Base-by-base conservation (phyloP, 2,329 filamentous ascomycete genomes). In the Xylaria sp. region DNA sequence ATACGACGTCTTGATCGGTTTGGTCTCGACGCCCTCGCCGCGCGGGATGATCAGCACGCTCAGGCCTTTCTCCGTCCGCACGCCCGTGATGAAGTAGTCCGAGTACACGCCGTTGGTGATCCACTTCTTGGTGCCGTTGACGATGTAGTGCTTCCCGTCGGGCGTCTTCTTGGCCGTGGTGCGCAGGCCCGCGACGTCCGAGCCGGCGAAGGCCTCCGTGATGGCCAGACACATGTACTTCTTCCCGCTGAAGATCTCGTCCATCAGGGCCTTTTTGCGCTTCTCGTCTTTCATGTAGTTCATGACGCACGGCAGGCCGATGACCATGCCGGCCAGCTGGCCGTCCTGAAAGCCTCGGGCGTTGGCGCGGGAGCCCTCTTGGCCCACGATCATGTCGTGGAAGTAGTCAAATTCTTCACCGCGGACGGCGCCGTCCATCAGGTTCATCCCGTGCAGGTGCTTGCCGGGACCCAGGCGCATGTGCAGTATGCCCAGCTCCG, bases 141-240 rank as follows among this genome's bases (percentile, higher is more conserved):
- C 85, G 66, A 89, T 85, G 79, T 92, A 94, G 80, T 90, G 86
- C 78, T 91, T 90, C 56, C 92, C 92, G 77, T 94, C 92, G 1
- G 89, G 81, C 0, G 91, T 93, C 83, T 94, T 93, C 73, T 86
- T 86, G 1, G 92, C 93, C 0, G 92, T 96, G 0, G 93, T 96
- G 70, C 91, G 86, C 46, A 97, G 84, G 18, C 92, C 90, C 15
- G 93, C 92, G 4, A 97, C 93, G 79, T 97, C 94, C 46, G 88
- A 91, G 15, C 93, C 93, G 18, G 93, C 93, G 80, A 97, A 96
- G 0, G 94, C 93, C 81, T 97, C 94, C 1, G 93, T 96, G 77
- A 97, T 94, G 62, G 93, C 93, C 2, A 97, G 84, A 77, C 91
- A 95, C 78, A 96, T 93, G 85, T 94, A 94, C 88, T 96, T 96